Conservation (phyloP, 140 eudicot genomes). For the Cichorium intybus region DNA sequence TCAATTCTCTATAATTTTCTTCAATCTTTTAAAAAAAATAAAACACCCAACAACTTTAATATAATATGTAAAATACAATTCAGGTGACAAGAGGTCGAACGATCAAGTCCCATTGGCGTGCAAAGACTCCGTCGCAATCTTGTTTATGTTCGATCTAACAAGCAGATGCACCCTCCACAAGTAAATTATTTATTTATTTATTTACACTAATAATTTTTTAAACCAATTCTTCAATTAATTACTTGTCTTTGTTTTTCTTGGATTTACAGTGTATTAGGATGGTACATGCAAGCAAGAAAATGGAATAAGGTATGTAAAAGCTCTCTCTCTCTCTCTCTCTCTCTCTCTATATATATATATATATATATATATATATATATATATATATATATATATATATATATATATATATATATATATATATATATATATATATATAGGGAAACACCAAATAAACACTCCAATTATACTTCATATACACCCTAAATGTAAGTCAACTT, state of each 20-base stretch:
- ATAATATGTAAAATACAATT: constrained; percentile 6
- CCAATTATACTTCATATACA: no score
- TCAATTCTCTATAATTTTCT: neutral
- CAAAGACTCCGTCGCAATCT: constrained; percentile 84
- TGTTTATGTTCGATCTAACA: constrained; percentile 95
- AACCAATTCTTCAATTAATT: neutral
- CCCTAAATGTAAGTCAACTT: no score
- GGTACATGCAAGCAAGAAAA: constrained; percentile 92
- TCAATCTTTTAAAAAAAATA: neutral
- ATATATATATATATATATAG: neutral
- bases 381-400: neutral
- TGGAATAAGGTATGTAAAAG: constrained; percentile 77
- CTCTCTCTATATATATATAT: no score
- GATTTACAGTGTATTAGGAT: constrained; percentile 71
- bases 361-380: neutral
- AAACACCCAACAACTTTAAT: neutral
- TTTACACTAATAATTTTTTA: neutral
- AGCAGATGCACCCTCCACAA: constrained; percentile 78
- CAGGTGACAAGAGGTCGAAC: constrained; percentile 58
- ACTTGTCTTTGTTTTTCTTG: constrained; percentile 2
- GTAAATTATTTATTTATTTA: constrained; percentile 26
- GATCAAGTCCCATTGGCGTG: constrained; percentile 90
- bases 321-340: no score
- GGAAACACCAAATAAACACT: no score
- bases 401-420: neutral